A percentile compares a stretch with the other conserved stretches of the same genome.
phyloP scores from a whole-genome alignment of 2,329 filamentous ascomycete genomes.

The Curvularia lunata region DNA sequence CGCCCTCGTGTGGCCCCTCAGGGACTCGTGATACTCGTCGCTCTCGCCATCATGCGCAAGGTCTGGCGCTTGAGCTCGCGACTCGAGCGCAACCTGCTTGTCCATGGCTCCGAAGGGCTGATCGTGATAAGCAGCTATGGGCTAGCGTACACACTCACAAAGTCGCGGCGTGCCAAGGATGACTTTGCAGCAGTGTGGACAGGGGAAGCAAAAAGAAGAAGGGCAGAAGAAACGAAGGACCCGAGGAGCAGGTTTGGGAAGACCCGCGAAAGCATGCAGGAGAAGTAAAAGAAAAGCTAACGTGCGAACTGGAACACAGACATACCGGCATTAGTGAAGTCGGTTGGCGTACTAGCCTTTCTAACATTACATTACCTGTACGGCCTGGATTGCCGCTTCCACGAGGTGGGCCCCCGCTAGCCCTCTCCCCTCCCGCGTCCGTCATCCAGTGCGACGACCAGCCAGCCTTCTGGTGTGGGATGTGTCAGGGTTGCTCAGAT shows the following conservation, averaged over 20 bases:
- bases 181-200: not conserved
- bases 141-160: slow-evolving; percentile 10
- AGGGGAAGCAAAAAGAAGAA: not conserved
- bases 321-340: not conserved
- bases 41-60: slow-evolving; percentile 31
- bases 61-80: slow-evolving; percentile 8
- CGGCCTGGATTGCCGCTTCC: not conserved
- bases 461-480: not conserved
- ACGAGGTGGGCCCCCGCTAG: slow-evolving; percentile 5
- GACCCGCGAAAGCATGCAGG: slow-evolving; percentile 8
- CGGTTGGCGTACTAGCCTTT: not conserved
- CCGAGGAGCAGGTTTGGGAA: not conserved
- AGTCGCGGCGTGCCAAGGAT: slow-evolving; percentile 18
- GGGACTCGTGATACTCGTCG: slow-evolving; percentile 36
- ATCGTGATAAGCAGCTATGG: slow-evolving; percentile 27
- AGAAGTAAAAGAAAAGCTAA: slow-evolving; percentile 8
- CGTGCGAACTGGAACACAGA: not conserved
- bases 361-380: not conserved
- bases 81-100: slow-evolving; percentile 16
- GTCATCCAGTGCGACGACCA: not conserved
- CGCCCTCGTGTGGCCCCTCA: slow-evolving; percentile 36
- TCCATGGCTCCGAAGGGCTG: slow-evolving; percentile 17
- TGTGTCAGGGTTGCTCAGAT: not conserved
- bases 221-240: not conserved
- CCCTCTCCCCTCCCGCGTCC: not conserved